Conservation (phyloP, 495 filamentous ascomycete species). For the Tuber melanosporum region DNA sequence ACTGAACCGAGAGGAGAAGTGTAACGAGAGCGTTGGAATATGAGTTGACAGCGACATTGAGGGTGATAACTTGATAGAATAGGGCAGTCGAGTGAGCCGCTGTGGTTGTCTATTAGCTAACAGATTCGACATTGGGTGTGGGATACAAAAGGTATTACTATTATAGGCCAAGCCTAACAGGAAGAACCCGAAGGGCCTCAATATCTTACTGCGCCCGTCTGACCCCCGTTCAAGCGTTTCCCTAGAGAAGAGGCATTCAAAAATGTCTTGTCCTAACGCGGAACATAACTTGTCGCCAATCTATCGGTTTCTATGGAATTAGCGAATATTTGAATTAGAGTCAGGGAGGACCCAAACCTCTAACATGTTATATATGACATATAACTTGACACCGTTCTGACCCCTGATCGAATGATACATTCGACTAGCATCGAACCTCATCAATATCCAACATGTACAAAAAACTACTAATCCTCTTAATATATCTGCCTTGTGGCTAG, state of each 20-base stretch:
- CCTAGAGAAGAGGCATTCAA: conserved; percentile 88
- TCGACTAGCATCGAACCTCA: conserved; percentile 88
- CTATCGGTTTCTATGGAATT: conserved; percentile 24
- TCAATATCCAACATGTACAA: conserved; percentile 72
- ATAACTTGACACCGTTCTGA: conserved; percentile 94
- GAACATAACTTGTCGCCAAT: conserved; percentile 78
- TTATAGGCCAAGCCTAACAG: conserved; percentile 72
- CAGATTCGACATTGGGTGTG: neutral
- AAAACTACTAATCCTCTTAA: conserved; percentile 82
- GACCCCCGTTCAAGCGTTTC: conserved; percentile 83
- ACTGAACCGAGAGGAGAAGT: conserved; percentile 87
- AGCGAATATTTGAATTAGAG: neutral
- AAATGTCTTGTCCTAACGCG: conserved; percentile 87
- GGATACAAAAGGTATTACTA: conserved; percentile 22
- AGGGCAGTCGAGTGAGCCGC: conserved; percentile 76
- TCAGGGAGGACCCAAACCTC: conserved; percentile 52
- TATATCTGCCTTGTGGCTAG: conserved; percentile 91
- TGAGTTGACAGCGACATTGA: conserved; percentile 97
- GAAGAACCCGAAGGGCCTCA: conserved; percentile 86
- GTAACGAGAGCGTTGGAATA: conserved; percentile 95
- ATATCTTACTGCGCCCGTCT: conserved; percentile 85
- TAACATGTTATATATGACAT: conserved; percentile 95
- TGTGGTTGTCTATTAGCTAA: conserved; percentile 45
- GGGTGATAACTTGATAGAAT: conserved; percentile 94
- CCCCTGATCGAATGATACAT: conserved; percentile 98